These are phyloP conservation scores for Rhodotorula toruloides DNA, from an alignment of 768 basidiomycete species.

Conservation along the genomic window DNA sequence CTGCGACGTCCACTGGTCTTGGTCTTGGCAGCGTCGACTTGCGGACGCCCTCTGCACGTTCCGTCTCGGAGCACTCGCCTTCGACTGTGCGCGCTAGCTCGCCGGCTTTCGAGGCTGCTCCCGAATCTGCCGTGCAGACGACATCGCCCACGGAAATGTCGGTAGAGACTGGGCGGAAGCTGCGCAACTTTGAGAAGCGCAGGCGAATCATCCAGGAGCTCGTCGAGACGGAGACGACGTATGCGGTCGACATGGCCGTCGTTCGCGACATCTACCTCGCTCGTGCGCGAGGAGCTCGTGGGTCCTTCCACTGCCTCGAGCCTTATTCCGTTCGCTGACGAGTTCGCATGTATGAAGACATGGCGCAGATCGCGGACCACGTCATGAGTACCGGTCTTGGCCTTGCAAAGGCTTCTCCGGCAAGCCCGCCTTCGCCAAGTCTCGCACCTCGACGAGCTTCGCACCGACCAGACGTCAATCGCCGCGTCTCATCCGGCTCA, in stretches of 20 bases:
- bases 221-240: constrained; percentile 90
- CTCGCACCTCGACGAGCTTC: not conserved
- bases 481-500: not conserved
- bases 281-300: constrained; percentile 27
- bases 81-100: constrained; percentile 21
- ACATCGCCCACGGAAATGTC: no score
- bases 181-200: constrained; percentile 15
- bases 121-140: no score
- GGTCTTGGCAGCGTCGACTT: not conserved
- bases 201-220: constrained; percentile 63
- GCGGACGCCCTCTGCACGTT: no score
- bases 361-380: constrained; percentile 34
- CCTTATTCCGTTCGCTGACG: not conserved
- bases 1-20: no score
- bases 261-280: constrained; percentile 67
- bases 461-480: not conserved
- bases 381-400: constrained; percentile 37
- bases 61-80: not conserved
- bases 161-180: no score
- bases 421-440: not conserved
- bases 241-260: constrained; percentile 90
- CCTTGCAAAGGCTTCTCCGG: constrained; percentile 6
- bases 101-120: no score
- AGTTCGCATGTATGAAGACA: not conserved
- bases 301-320: not conserved